phyloP scores from a whole-genome alignment of 2,329 filamentous ascomycete genomes.

The Epichloe amarillans region DNA sequence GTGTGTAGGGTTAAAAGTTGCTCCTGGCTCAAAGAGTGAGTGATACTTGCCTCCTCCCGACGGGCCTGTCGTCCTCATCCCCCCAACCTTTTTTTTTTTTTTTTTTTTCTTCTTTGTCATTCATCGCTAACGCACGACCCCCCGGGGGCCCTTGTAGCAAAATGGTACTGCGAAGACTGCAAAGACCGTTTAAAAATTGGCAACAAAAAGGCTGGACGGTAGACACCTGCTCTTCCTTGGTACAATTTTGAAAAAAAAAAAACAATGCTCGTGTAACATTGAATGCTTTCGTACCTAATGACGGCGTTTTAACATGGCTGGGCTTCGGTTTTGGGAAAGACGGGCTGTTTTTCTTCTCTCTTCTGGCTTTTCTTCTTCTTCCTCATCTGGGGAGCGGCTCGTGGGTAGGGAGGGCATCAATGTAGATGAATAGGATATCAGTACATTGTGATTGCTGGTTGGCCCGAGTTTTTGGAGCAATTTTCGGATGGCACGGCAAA shows the following conservation, averaged over 20 bases:
- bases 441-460: no score
- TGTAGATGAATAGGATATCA: no score
- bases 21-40: slow-evolving; percentile 64
- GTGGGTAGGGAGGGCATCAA: no score
- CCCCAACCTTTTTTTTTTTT: background rate
- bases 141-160: slow-evolving; percentile 43
- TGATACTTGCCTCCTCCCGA: slow-evolving; percentile 10
- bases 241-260: no score
- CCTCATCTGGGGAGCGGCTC: no score
- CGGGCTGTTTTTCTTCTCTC: no score
- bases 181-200: slow-evolving; percentile 49
- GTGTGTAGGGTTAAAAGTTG: slow-evolving; percentile 66
- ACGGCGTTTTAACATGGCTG: background rate
- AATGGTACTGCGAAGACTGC: slow-evolving; percentile 75
- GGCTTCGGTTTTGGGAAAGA: background rate
- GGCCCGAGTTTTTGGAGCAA: no score
- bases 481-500: no score
- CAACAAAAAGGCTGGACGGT: slow-evolving; percentile 40
- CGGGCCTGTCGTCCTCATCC: no score
- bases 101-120: slow-evolving; percentile 13
- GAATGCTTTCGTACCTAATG: background rate
- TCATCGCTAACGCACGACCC: background rate
- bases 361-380: no score
- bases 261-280: no score
- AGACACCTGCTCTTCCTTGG: background rate